Evolutionary conservation across 202 grass and related monocot species (phyloP), one percentile per base, ranked within the genome.

Genomic region (Setaria viridis): DNA sequence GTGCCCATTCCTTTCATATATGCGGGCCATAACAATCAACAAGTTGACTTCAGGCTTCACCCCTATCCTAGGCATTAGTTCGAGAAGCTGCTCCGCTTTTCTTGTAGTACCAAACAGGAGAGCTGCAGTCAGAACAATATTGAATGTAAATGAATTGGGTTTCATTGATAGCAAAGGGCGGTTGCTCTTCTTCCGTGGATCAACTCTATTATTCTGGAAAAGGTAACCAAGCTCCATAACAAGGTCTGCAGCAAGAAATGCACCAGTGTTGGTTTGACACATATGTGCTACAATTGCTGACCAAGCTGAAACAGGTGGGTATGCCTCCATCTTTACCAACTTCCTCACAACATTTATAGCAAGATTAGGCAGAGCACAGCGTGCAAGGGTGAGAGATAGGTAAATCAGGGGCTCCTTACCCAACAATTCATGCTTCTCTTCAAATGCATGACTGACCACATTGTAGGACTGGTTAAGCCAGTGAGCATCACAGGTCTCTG

Each of bases 1-100:
- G 71, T 62, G 93, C 14, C 91, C 93, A 88, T 98, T 95, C 53
- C 90, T 94, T 73, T 95, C 93, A 85, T 98, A 95, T 89, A 95
- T 85, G 74, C 62, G 54, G 64, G 93, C 93, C 91, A 98, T 95
- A 35, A 91, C 80, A 90, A 94, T 84, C 67, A 98, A 50, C 66
- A 94, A 77, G 33, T 80, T 87, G 13, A 68, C 82, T 77, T 93
- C 88, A 67, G 95, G 93, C 78, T 86, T 95, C 79, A 94, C 84
- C 21, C 84, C 74, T 70, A 98, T 85, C 84, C 79, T 78, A 20
- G 90, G 89, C 81, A 98, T 93, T 73, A 98, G 65, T 90, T 95
- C 91, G 5, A 98, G 89, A 87, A 98, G 89, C 78, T 95, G 83
- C 75, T 94, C 95, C 0, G 89, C 91, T 77, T 98, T 98, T 81